phyloP scores from a whole-genome alignment of 2,329 filamentous ascomycete species.

The Sporothrix globosa region DNA sequence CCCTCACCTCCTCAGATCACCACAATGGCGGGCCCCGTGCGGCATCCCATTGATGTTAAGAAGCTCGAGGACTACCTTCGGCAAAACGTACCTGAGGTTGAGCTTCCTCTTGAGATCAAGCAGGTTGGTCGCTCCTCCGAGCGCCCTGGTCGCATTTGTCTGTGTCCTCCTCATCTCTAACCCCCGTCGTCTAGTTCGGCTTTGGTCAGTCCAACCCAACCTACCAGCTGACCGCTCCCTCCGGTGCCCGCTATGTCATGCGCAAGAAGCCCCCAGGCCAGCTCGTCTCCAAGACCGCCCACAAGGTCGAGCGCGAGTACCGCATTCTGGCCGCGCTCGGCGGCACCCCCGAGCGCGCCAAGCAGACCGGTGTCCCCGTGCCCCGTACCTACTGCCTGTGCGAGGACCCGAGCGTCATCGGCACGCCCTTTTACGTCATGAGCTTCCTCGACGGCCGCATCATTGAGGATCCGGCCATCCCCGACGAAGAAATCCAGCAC shows the following conservation, averaged over 20 bases:
- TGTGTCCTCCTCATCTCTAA: slow-evolving; percentile 28
- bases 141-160: neutral
- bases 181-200: slow-evolving; percentile 67
- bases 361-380: slow-evolving; percentile 75
- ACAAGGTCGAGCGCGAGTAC: slow-evolving; percentile 96
- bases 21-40: slow-evolving; percentile 79
- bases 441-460: slow-evolving; percentile 91
- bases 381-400: slow-evolving; percentile 84
- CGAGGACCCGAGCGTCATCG: slow-evolving; percentile 77
- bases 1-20: neutral
- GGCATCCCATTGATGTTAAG: slow-evolving; percentile 85
- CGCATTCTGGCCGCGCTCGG: slow-evolving; percentile 83
- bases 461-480: slow-evolving; percentile 85
- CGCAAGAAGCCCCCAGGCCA: slow-evolving; percentile 98
- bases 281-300: slow-evolving; percentile 89
- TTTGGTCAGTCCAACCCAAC: slow-evolving; percentile 98
- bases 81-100: slow-evolving; percentile 78
- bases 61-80: slow-evolving; percentile 79
- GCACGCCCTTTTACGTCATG: slow-evolving; percentile 97
- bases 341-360: slow-evolving; percentile 36
- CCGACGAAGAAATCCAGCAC: slow-evolving; percentile 54
- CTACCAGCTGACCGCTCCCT: slow-evolving; percentile 79
- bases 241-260: slow-evolving; percentile 77
- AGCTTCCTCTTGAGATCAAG: slow-evolving; percentile 81
- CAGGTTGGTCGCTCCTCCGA: slow-evolving; percentile 62